Evolutionary conservation across 2,329 filamentous ascomycete genomes (phyloP).

Genomic region (Stachybotrys elegans): DNA sequence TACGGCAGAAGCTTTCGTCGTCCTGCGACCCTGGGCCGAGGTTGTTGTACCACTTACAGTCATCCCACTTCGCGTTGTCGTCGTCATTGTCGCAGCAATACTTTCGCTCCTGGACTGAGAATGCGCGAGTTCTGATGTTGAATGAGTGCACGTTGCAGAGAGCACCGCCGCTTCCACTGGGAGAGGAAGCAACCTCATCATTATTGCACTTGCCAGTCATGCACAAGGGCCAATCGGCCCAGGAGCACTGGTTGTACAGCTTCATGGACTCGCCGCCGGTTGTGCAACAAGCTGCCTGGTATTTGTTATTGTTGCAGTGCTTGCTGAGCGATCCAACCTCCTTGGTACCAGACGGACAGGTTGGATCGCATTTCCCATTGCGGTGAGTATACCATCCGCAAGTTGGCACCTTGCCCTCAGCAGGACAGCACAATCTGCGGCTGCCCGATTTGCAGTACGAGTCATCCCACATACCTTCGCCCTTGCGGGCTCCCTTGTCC

Average conservation of each 20-base stretch:
- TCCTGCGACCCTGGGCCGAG: constrained; percentile 5
- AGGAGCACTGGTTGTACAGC: constrained; percentile 7
- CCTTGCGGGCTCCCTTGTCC: constrained; percentile 5
- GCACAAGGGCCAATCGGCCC: constrained; percentile 7
- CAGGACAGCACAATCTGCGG: constrained; percentile 8
- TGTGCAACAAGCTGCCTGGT: constrained; percentile 9
- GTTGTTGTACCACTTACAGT: constrained; percentile 9
- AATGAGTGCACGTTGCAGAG: constrained; percentile 7
- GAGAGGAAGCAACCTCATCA: constrained; percentile 7
- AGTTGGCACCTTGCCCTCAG: constrained; percentile 4
- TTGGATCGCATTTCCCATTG: constrained; percentile 8
- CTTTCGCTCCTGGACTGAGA: constrained; percentile 8
- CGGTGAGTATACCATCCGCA: constrained; percentile 9
- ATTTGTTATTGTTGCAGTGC: constrained; percentile 9
- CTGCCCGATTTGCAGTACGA: constrained; percentile 5
- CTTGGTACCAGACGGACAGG: constrained; percentile 4
- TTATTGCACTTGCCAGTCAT: constrained; percentile 5
- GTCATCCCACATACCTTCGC: constrained; percentile 7
- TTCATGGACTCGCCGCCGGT: constrained; percentile 7
- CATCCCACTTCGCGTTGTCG: constrained; percentile 6
- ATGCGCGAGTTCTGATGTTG: constrained; percentile 2
- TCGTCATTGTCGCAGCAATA: constrained; percentile 6
- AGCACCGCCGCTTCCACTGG: constrained; percentile 7
- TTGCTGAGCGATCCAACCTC: constrained; percentile 8
- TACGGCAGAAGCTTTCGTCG: constrained; percentile 3